Conservation (phyloP, 495 filamentous ascomycete species). For the Neurospora sublineolata region DNA sequence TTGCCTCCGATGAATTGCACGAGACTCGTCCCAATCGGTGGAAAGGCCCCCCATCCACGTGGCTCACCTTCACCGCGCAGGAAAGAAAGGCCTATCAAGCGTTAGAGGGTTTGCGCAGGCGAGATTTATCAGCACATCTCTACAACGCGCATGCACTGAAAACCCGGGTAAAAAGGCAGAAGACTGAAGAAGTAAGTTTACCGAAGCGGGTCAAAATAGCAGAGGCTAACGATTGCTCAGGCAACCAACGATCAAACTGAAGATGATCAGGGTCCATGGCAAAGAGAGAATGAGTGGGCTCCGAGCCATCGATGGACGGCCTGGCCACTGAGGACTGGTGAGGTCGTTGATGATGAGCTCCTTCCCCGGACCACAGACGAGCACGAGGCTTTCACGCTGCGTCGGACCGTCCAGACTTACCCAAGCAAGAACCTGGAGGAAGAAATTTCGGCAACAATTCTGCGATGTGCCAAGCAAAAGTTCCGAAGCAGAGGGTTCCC, state of each 20-base stretch:
- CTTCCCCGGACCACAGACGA: slow-evolving; percentile 22
- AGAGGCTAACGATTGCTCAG: slow-evolving; percentile 50
- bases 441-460: slow-evolving; percentile 47
- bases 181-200: slow-evolving; percentile 11
- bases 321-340: slow-evolving; percentile 55
- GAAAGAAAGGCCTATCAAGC: slow-evolving; percentile 49
- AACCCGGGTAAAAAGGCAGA: slow-evolving; percentile 22
- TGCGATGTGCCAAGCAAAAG: slow-evolving; percentile 52
- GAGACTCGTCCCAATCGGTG: slow-evolving; percentile 38
- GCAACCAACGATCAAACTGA: slow-evolving; percentile 37
- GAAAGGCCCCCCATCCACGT: slow-evolving; percentile 46
- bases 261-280: not conserved
- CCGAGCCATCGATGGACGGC: slow-evolving; percentile 57
- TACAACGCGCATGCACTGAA: slow-evolving; percentile 62
- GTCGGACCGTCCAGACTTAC: not conserved
- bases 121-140: slow-evolving; percentile 62
- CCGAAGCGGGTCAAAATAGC: slow-evolving; percentile 3
- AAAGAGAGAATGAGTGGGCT: slow-evolving; percentile 18
- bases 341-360: slow-evolving; percentile 46
- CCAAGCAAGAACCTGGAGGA: slow-evolving; percentile 55
- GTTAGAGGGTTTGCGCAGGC: slow-evolving; percentile 42
- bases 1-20: slow-evolving; percentile 22
- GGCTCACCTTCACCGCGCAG: slow-evolving; percentile 43
- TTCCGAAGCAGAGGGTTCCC: slow-evolving; percentile 26
- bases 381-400: slow-evolving; percentile 19